These are phyloP conservation scores for Immersiporthe knoxdaviesiana DNA, from an alignment of 2,329 filamentous ascomycete genomes.

Conservation along the genomic window DNA sequence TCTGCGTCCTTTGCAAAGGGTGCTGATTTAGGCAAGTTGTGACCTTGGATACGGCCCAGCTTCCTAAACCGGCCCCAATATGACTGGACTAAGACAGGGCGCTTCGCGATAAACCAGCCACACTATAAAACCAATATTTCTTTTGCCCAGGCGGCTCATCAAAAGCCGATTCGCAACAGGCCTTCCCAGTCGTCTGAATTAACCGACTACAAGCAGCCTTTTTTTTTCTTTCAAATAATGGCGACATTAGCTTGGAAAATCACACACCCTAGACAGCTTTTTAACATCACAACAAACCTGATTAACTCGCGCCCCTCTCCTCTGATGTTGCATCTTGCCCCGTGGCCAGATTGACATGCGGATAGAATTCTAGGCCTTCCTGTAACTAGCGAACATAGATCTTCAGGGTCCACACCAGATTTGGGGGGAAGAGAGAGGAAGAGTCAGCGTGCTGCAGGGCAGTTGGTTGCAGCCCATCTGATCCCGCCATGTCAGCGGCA, in stretches of 20 bases:
- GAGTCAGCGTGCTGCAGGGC: conserved; percentile 2
- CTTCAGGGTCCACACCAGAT: conserved; percentile 14
- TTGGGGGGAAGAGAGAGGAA: neutral
- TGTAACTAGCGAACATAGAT: conserved; percentile 1
- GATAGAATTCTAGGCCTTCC: neutral
- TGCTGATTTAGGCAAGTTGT: neutral
- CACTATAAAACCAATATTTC: neutral
- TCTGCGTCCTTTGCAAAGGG: neutral
- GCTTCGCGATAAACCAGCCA: neutral
- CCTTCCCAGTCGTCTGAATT: neutral
- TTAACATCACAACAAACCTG: no score
- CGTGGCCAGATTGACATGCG: neutral
- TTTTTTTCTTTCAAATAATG: neutral
- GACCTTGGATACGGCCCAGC: neutral
- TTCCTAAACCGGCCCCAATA: neutral
- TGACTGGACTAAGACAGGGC: neutral
- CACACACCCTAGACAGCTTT: neutral
- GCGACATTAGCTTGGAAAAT: neutral
- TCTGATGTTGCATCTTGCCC: neutral
- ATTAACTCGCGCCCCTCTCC: neutral
- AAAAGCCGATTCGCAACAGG: neutral
- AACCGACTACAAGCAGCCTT: no score
- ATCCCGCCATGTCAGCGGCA: conserved; percentile 9
- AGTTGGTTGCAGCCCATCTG: conserved; percentile 10
- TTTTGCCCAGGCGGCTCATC: neutral